Conservation (phyloP, 805 yeast species). For the Kockiozyma suomiensis region DNA sequence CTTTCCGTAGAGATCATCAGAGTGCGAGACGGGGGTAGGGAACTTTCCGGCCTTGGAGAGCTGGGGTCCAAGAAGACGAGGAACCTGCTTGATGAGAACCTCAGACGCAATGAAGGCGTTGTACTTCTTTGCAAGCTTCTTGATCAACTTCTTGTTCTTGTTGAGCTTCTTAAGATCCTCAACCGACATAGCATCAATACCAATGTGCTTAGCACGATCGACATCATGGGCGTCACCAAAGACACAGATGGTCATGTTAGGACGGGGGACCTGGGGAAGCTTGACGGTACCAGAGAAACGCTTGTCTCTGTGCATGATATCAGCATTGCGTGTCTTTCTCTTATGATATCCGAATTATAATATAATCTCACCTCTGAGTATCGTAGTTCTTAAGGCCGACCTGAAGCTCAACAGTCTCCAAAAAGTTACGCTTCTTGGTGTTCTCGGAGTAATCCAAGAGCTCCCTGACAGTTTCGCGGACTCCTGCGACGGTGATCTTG, state of each 20-base stretch:
- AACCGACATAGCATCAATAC: conserved; percentile 99
- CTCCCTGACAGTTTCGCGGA: conserved; percentile 95
- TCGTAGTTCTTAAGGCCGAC: conserved; percentile 99
- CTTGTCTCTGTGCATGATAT: conserved; percentile 67
- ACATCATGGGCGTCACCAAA: conserved; percentile 99
- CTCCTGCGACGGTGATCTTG: conserved; percentile 87
- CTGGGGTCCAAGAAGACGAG: conserved; percentile 99
- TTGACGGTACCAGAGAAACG: conserved; percentile 99
- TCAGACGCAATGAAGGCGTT: conserved; percentile 99
- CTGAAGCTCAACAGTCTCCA: conserved; percentile 99
- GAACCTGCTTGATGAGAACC: conserved; percentile 98
- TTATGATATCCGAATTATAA: too few species aligned
- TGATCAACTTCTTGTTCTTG: conserved; percentile 99
- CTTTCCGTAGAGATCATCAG: conserved; percentile 95
- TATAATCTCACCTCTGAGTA: conserved; percentile 86
- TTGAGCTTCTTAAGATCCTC: conserved; percentile 99
- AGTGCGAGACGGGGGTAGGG: conserved; percentile 99
- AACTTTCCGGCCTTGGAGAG: conserved; percentile 99
- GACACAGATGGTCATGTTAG: conserved; percentile 99
- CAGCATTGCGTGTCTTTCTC: too few species aligned
- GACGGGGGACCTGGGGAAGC: conserved; percentile 99
- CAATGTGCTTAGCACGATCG: conserved; percentile 99
- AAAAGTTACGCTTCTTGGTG: conserved; percentile 98
- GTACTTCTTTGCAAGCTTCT: conserved; percentile 99
- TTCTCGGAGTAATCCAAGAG: conserved; percentile 86